A percentile compares a stretch with the other conserved stretches of the same genome.
Evolutionary conservation across 2,329 filamentous ascomycete species (phyloP).

Genomic region (Phoma herbarum): DNA sequence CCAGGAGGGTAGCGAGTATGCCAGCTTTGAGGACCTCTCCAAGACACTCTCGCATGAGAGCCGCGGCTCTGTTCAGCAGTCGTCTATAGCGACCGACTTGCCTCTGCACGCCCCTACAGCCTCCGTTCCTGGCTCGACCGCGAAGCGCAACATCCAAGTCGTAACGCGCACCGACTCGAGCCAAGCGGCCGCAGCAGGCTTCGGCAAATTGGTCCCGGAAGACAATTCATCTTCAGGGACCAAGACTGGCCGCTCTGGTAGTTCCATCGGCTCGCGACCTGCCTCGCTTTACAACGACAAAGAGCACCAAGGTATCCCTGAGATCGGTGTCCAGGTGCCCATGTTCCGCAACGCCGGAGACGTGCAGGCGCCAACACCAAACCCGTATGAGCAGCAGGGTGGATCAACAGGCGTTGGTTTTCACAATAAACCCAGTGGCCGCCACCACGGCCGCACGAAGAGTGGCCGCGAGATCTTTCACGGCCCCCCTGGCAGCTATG

Average conservation of each 20-base stretch:
- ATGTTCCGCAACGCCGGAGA: conserved; percentile 94
- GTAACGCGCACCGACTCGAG: conserved; percentile 94
- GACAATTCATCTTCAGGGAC: conserved; percentile 35
- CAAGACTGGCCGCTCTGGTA: conserved; percentile 44
- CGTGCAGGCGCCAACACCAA: conserved; percentile 91
- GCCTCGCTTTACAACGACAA: conserved; percentile 63
- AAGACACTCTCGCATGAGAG: conserved; percentile 45
- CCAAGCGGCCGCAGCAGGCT: conserved; percentile 82
- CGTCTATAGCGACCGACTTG: conserved; percentile 79
- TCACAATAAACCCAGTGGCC: conserved; percentile 61
- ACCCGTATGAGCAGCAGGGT: conserved; percentile 59
- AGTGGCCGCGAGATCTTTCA: conserved; percentile 75
- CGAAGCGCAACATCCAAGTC: conserved; percentile 80
- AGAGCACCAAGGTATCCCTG: conserved; percentile 87
- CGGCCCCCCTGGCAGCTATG: conserved; percentile 87
- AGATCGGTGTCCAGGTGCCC: conserved; percentile 90
- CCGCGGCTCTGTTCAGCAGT: conserved; percentile 70
- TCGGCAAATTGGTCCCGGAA: conserved; percentile 66
- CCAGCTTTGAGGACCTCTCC: conserved; percentile 62
- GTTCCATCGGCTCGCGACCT: conserved; percentile 57
- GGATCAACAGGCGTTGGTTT: conserved; percentile 59
- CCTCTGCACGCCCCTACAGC: conserved; percentile 90
- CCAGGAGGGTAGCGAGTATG: conserved; percentile 91
- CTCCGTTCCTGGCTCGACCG: conserved; percentile 80
- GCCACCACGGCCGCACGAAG: conserved; percentile 70